Percentiles rank a stretch among this genome's conserved stretches.
phyloP scores from a whole-genome alignment of 2,329 filamentous ascomycete genomes.

The Periconia macrospinosa region DNA sequence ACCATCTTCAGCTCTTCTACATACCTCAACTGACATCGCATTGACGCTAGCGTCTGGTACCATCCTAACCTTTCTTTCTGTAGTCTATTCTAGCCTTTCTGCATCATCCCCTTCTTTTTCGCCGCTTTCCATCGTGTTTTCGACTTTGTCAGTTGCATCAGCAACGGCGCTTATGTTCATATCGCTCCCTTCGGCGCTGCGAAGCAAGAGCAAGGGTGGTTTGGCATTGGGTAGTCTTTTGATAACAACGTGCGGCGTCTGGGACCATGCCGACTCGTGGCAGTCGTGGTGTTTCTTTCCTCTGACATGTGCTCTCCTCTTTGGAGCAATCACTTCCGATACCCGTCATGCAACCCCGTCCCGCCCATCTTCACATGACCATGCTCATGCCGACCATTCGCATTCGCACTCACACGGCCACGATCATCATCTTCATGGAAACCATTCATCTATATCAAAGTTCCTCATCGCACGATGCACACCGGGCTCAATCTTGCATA shows the following conservation, averaged over 20 bases:
- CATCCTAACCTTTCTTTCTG: constrained; percentile 38
- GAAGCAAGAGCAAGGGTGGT: constrained; percentile 39
- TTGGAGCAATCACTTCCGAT: constrained; percentile 46
- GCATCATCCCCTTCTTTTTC: constrained; percentile 37
- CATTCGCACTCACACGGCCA: constrained; percentile 34
- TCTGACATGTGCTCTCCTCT: constrained; percentile 33
- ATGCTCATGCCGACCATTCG: constrained; percentile 34
- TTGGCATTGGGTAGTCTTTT: constrained; percentile 33
- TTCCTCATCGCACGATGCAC: constrained; percentile 71
- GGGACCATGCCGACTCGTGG: constrained; percentile 19
- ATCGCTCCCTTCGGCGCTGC: constrained; percentile 45
- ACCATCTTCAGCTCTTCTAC: constrained; percentile 39
- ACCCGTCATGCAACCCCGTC: constrained; percentile 27
- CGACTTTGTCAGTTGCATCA: constrained; percentile 45
- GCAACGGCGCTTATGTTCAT: constrained; percentile 48
- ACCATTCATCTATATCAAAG: constrained; percentile 70
- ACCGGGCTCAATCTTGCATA: constrained; percentile 76
- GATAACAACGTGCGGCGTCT: constrained; percentile 23
- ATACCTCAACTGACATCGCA: constrained; percentile 43
- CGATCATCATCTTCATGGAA: constrained; percentile 43
- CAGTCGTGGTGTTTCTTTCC: constrained; percentile 18
- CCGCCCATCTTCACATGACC: constrained; percentile 33
- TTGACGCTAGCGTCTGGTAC: constrained; percentile 48
- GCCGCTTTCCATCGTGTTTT: constrained; percentile 40
- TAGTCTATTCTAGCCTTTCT: constrained; percentile 38